These are phyloP conservation scores for Nemania abortiva DNA, from an alignment of 2,329 filamentous ascomycete genomes.

Conservation along the genomic window DNA sequence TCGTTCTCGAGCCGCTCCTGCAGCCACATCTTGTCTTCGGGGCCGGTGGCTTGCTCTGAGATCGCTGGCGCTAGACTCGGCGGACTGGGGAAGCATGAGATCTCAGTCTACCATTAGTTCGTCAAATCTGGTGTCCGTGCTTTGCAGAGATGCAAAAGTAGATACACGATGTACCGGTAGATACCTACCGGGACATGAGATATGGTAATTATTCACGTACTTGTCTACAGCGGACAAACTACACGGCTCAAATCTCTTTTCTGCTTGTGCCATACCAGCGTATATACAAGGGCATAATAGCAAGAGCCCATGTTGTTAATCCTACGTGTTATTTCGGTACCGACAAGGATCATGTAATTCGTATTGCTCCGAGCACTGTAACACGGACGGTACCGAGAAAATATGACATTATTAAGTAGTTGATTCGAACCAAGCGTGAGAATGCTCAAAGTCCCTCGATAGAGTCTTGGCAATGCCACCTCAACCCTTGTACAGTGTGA, in stretches of 20 bases:
- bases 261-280: not conserved
- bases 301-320: conserved; percentile 20
- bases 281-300: conserved; percentile 13
- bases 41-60: conserved; percentile 39
- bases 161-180: too few relatives aligned
- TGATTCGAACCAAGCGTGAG: conserved; percentile 26
- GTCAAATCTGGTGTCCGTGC: not conserved
- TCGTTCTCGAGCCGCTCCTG: conserved; percentile 41
- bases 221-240: too few relatives aligned
- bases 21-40: conserved; percentile 42
- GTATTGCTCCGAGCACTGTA: conserved; percentile 34
- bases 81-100: conserved; percentile 26
- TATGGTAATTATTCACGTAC: too few relatives aligned
- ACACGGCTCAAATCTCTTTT: too few relatives aligned
- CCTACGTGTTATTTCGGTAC: conserved; percentile 35
- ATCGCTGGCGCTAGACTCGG: conserved; percentile 35
- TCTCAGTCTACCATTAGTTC: conserved; percentile 10
- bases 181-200: too few relatives aligned
- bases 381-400: conserved; percentile 35
- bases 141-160: too few relatives aligned
- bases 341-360: conserved; percentile 31
- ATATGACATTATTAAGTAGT: conserved; percentile 28
- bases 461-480: conserved; percentile 33
- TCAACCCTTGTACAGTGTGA: conserved; percentile 33
- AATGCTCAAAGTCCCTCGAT: conserved; percentile 30